Evolutionary conservation across 768 basidiomycete genomes (phyloP).

Genomic region (Phlebiopsis gigantea): DNA sequence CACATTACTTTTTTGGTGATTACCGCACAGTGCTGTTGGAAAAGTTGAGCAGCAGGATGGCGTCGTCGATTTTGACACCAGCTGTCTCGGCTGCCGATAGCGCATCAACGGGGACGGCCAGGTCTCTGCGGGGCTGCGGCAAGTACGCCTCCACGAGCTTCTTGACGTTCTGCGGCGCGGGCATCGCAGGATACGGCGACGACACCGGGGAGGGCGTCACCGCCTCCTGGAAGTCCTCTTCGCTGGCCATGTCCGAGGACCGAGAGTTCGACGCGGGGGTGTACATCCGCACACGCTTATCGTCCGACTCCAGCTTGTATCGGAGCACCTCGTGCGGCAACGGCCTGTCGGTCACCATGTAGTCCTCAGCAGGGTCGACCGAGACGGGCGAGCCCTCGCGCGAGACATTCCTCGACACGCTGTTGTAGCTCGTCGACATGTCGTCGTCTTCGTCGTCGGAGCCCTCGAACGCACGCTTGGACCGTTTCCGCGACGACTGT

Average conservation of each 20-base stretch:
- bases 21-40: slow-evolving; percentile 60
- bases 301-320: slow-evolving; percentile 18
- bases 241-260: slow-evolving; percentile 54
- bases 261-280: slow-evolving; percentile 20
- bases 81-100: slow-evolving; percentile 38
- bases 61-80: slow-evolving; percentile 63
- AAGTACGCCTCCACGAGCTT: slow-evolving; percentile 16
- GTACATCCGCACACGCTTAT: slow-evolving; percentile 15
- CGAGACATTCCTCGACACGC: slow-evolving; percentile 17
- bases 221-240: slow-evolving; percentile 67
- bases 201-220: slow-evolving; percentile 65
- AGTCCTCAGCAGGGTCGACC: background rate
- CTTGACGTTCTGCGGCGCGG: slow-evolving; percentile 21
- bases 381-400: slow-evolving; percentile 19
- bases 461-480: slow-evolving; percentile 40
- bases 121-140: slow-evolving; percentile 15
- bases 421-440: slow-evolving; percentile 13
- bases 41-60: slow-evolving; percentile 68
- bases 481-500: slow-evolving; percentile 73
- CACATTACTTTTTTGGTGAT: slow-evolving; percentile 19
- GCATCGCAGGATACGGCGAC: slow-evolving; percentile 45
- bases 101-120: slow-evolving; percentile 33
- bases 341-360: slow-evolving; percentile 11
- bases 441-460: slow-evolving; percentile 39
- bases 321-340: slow-evolving; percentile 7